phyloP scores from a whole-genome alignment of 208 protist genomes.

The Trypanosoma lewisi region DNA sequence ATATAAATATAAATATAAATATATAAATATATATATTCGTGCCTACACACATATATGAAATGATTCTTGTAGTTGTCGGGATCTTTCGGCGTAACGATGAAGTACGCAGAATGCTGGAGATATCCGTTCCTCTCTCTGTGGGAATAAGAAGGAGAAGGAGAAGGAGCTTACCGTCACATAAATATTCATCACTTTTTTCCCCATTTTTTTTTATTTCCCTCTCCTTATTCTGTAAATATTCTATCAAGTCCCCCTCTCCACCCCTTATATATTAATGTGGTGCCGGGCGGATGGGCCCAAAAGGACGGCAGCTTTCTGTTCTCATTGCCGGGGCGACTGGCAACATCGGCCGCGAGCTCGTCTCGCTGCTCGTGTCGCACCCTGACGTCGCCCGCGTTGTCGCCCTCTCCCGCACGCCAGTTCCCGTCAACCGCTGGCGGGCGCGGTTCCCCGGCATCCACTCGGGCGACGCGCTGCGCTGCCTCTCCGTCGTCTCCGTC shows the following conservation, averaged over 20 bases:
- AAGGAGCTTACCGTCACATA: neutral
- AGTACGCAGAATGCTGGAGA: too few species aligned
- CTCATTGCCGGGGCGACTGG: slow-evolving; percentile 64
- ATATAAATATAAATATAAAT: neutral
- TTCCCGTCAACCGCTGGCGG: slow-evolving; percentile 52
- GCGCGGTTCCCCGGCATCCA: slow-evolving; percentile 47
- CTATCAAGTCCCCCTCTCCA: neutral
- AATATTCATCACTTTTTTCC: neutral
- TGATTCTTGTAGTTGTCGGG: neutral
- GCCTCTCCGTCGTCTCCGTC: slow-evolving; percentile 56
- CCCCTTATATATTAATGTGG: neutral
- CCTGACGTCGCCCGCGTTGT: slow-evolving; percentile 59
- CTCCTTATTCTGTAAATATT: neutral
- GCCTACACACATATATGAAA: neutral
- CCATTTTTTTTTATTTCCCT: too few species aligned
- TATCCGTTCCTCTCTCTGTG: neutral
- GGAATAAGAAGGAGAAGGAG: neutral
- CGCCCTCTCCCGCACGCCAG: slow-evolving; percentile 46
- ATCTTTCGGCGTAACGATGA: too few species aligned
- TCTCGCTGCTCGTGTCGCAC: slow-evolving; percentile 61
- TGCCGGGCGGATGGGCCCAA: slow-evolving; percentile 11
- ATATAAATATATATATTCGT: neutral
- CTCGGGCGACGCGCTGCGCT: slow-evolving; percentile 45
- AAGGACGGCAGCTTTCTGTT: slow-evolving; percentile 52
- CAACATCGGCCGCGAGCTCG: slow-evolving; percentile 52